Evolutionary conservation across 345 rosid genomes (phyloP).

Genomic region (Euphorbia peplus): DNA sequence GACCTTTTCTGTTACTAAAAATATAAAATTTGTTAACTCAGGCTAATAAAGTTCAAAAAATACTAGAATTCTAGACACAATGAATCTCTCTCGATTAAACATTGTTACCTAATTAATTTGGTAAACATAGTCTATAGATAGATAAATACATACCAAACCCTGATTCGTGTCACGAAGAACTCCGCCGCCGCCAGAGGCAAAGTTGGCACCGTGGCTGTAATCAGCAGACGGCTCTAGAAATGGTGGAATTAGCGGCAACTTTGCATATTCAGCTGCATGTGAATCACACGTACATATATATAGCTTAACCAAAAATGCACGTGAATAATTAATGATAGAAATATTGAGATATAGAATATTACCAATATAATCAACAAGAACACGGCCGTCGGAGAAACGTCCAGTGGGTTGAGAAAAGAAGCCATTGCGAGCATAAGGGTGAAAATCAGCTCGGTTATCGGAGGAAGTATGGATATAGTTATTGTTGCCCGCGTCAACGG

Average conservation of each 20-base stretch:
- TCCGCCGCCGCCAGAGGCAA: conserved; percentile 57
- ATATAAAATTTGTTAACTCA: too few relatives aligned
- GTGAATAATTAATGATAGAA: too few relatives aligned
- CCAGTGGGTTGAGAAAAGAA: conserved; percentile 43
- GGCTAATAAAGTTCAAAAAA: too few relatives aligned
- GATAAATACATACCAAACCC: conserved; percentile 31
- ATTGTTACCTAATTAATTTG: too few relatives aligned
- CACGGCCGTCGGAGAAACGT: conserved; percentile 52
- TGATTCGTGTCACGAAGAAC: conserved; percentile 48
- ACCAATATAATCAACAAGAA: conserved; percentile 52
- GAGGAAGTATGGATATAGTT: conserved; percentile 42
- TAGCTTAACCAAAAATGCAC: too few relatives aligned
- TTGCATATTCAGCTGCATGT: conserved; percentile 48
- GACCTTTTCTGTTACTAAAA: too few relatives aligned
- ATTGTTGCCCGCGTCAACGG: conserved; percentile 51
- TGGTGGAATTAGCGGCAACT: conserved; percentile 48
- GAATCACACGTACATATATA: too few relatives aligned
- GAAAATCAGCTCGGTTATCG: conserved; percentile 37
- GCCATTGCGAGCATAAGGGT: conserved; percentile 46
- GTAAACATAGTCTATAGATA: too few relatives aligned
- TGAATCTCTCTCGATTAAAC: too few relatives aligned
- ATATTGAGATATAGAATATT: too few relatives aligned
- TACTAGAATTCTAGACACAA: too few relatives aligned
- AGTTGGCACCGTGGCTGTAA: conserved; percentile 35
- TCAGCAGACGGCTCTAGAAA: conserved; percentile 40